phyloP scores from a whole-genome alignment of 257 asterid species.

The Fraxinus pennsylvanica region DNA sequence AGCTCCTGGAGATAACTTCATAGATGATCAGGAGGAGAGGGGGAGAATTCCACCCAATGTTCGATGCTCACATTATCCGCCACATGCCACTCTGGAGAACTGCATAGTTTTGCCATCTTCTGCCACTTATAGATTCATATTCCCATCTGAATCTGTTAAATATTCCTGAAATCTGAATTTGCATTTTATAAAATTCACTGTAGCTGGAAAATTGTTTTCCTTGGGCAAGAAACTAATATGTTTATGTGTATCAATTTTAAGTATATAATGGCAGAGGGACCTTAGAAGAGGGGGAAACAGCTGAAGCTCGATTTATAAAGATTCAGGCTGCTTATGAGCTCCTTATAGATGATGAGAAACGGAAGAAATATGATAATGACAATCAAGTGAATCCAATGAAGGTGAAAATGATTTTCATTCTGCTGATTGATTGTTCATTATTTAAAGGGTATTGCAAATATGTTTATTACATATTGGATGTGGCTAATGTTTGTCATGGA shows the following conservation, averaged over 20 bases:
- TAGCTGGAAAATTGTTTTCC: background rate
- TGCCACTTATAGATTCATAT: slow-evolving; percentile 12
- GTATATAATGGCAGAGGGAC: slow-evolving; percentile 94
- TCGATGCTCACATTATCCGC: slow-evolving; percentile 35
- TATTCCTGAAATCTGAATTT: slow-evolving; percentile 15
- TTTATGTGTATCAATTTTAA: slow-evolving; percentile 30
- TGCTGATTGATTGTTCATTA: slow-evolving; percentile 14
- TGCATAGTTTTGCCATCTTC: slow-evolving; percentile 56
- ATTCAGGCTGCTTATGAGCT: slow-evolving; percentile 97
- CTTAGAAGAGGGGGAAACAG: slow-evolving; percentile 94
- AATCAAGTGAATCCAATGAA: slow-evolving; percentile 87
- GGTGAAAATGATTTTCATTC: slow-evolving; percentile 45
- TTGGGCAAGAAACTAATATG: slow-evolving; percentile 29
- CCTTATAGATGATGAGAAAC: slow-evolving; percentile 75
- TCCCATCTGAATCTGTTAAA: background rate
- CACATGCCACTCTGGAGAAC: slow-evolving; percentile 44
- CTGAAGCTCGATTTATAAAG: slow-evolving; percentile 93
- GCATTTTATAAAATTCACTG: slow-evolving; percentile 1
- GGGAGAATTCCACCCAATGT: slow-evolving; percentile 44
- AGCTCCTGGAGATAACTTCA: slow-evolving; percentile 26
- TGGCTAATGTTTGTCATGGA: background rate
- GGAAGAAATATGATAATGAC: slow-evolving; percentile 70
- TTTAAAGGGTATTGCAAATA: background rate
- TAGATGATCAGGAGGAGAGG: slow-evolving; percentile 31
- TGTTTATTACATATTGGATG: background rate